These are phyloP conservation scores for Cyanidioschyzon merolae DNA, from an alignment of 23 red algal genomes.

Conservation along the genomic window DNA sequence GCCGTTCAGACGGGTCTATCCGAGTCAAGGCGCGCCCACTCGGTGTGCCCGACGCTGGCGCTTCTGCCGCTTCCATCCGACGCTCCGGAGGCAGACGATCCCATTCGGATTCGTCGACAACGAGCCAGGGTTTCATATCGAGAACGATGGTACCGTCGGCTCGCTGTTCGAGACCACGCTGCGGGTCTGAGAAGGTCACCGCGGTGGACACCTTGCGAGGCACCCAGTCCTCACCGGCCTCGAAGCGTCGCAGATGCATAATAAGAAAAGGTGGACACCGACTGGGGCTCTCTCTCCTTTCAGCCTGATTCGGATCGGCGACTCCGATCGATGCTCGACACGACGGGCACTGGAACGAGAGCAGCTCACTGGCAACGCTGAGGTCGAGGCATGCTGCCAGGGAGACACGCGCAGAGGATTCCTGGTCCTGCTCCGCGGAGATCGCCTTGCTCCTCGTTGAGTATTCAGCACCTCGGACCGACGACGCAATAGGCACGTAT, in stretches of 20 bases:
- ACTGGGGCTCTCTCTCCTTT: slow-evolving; percentile 31
- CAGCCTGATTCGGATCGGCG: slow-evolving; percentile 31
- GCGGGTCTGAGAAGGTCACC: slow-evolving; percentile 15
- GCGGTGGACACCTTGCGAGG: slow-evolving; percentile 66
- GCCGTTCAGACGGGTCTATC: slow-evolving; percentile 7
- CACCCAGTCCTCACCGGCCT: slow-evolving; percentile 80
- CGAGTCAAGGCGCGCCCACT: neutral
- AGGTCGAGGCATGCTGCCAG: neutral
- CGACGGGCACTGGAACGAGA: slow-evolving; percentile 53
- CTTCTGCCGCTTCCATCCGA: neutral
- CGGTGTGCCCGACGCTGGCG: neutral
- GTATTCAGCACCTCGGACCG: slow-evolving; percentile 20
- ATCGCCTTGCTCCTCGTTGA: neutral
- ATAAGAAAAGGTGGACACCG: slow-evolving; percentile 50
- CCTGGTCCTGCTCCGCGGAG: neutral
- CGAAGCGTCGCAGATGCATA: slow-evolving; percentile 58
- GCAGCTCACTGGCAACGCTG: slow-evolving; percentile 23
- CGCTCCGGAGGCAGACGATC: slow-evolving; percentile 1
- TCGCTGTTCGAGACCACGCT: slow-evolving; percentile 30
- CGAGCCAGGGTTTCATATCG: slow-evolving; percentile 3
- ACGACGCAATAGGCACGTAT: slow-evolving; percentile 27
- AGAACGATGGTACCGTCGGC: slow-evolving; percentile 10
- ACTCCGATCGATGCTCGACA: slow-evolving; percentile 19
- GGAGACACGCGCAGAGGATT: neutral
- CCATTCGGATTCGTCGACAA: slow-evolving; percentile 43